Conservation (phyloP, 2,329 filamentous ascomycete genomes). For the Neonectria neomacrospora region DNA sequence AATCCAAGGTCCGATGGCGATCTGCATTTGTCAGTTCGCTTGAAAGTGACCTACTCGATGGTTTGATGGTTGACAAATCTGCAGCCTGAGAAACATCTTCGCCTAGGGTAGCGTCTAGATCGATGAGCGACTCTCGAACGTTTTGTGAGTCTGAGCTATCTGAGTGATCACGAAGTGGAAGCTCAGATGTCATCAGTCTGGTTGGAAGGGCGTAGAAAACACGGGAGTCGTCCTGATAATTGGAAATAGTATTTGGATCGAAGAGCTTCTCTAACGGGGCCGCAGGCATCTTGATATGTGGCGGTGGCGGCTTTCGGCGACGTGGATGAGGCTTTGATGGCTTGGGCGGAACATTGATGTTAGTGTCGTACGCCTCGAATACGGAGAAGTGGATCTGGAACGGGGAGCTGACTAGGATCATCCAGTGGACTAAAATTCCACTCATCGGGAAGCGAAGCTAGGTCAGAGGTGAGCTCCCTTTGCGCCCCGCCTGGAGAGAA, state of each 20-base stretch:
- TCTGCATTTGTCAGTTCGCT: constrained; percentile 58
- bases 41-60: constrained; percentile 60
- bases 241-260: constrained; percentile 72
- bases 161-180: constrained; percentile 69
- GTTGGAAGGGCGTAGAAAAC: constrained; percentile 64
- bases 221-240: constrained; percentile 71
- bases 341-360: constrained; percentile 65
- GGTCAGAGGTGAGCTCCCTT: constrained; percentile 53
- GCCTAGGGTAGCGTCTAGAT: constrained; percentile 69
- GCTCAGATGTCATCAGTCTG: constrained; percentile 57
- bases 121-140: constrained; percentile 72
- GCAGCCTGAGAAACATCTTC: constrained; percentile 68
- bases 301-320: constrained; percentile 69
- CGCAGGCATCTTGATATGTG: constrained; percentile 57
- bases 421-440: constrained; percentile 76
- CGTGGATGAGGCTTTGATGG: constrained; percentile 64
- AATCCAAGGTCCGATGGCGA: neutral
- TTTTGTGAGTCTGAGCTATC: constrained; percentile 52
- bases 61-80: constrained; percentile 70
- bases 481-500: constrained; percentile 70
- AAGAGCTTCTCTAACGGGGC: constrained; percentile 73
- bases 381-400: constrained; percentile 46
- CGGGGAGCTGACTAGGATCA: constrained; percentile 60
- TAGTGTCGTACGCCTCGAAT: constrained; percentile 68
- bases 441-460: constrained; percentile 65